Percentiles rank a stretch among this genome's conserved stretches.
Conservation (phyloP, 805 yeast species). For the Tetrapisispora namnaoensis region DNA sequence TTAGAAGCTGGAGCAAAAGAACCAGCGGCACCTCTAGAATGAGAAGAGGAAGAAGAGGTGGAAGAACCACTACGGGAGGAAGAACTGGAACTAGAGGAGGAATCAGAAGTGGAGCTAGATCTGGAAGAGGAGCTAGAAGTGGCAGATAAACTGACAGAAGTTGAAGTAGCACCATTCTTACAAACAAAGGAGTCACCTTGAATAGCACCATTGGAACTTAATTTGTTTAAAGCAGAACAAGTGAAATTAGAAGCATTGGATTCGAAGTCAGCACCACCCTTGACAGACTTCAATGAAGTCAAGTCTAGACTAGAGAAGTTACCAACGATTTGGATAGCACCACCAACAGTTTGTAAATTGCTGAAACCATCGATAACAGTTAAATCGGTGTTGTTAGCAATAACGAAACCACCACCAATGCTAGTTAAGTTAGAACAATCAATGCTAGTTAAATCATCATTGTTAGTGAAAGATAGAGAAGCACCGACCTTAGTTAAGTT, state of each 20-base stretch:
- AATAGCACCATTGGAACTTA: slow-evolving; percentile 71
- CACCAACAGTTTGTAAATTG: slow-evolving; percentile 63
- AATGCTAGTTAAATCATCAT: slow-evolving; percentile 58
- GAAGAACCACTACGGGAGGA: slow-evolving; percentile 16
- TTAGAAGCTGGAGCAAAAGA: slow-evolving; percentile 14
- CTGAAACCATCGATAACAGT: slow-evolving; percentile 62
- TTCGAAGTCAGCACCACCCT: slow-evolving; percentile 85
- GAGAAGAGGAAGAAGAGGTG: background rate
- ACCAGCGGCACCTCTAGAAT: background rate
- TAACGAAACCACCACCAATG: slow-evolving; percentile 88
- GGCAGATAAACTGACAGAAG: slow-evolving; percentile 33
- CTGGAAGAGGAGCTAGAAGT: slow-evolving; percentile 22
- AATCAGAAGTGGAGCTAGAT: slow-evolving; percentile 16
- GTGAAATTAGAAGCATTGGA: slow-evolving; percentile 62
- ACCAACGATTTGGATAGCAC: slow-evolving; percentile 81
- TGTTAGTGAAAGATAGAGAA: slow-evolving; percentile 64
- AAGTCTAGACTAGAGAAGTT: slow-evolving; percentile 71
- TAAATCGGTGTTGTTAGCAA: slow-evolving; percentile 76
- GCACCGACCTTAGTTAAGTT: slow-evolving; percentile 61
- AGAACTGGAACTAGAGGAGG: slow-evolving; percentile 10
- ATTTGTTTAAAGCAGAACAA: slow-evolving; percentile 64
- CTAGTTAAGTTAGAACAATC: slow-evolving; percentile 60
- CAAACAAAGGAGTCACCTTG: slow-evolving; percentile 84
- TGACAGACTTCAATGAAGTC: slow-evolving; percentile 62
- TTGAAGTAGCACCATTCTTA: slow-evolving; percentile 48